Evolutionary conservation across 345 rosid species (phyloP).

Genomic region (Orychophragmus violaceus): DNA sequence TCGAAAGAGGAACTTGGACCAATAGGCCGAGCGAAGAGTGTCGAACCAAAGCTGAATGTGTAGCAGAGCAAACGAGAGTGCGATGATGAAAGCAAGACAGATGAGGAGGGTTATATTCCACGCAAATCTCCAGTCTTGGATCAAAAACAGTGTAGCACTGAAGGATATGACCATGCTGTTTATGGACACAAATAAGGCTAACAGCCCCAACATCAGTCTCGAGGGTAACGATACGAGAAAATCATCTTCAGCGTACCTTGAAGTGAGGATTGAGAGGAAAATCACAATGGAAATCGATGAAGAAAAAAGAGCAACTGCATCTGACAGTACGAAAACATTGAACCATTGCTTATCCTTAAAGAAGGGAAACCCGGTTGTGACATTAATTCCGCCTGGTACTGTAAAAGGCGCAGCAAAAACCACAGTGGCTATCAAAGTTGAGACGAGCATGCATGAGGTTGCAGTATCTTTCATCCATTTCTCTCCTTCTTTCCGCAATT

Average conservation of each 20-base stretch:
- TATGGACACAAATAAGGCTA: not conserved
- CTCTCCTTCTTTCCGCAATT: not conserved
- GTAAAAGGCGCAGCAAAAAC: not conserved
- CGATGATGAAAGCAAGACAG: not conserved
- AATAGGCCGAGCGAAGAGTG: not conserved
- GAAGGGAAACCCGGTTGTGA: not conserved
- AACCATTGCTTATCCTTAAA: not conserved
- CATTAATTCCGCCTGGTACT: not conserved
- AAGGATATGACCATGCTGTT: not conserved
- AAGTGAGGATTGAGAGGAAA: not conserved
- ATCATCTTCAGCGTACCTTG: not conserved
- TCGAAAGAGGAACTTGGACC: not conserved
- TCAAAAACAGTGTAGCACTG: not conserved
- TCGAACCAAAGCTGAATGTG: not conserved
- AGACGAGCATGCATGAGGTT: not conserved
- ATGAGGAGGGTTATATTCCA: not conserved
- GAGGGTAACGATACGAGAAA: not conserved
- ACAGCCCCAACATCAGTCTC: not conserved
- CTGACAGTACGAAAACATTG: not conserved
- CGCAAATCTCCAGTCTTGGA: not conserved
- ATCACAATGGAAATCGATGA: not conserved
- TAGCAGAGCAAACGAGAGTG: not conserved
- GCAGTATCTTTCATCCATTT: not conserved
- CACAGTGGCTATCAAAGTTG: not conserved
- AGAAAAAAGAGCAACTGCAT: not conserved